Base-by-base conservation (phyloP, 108 stramenopile species). In the Asterionellopsis glacialis region DNA sequence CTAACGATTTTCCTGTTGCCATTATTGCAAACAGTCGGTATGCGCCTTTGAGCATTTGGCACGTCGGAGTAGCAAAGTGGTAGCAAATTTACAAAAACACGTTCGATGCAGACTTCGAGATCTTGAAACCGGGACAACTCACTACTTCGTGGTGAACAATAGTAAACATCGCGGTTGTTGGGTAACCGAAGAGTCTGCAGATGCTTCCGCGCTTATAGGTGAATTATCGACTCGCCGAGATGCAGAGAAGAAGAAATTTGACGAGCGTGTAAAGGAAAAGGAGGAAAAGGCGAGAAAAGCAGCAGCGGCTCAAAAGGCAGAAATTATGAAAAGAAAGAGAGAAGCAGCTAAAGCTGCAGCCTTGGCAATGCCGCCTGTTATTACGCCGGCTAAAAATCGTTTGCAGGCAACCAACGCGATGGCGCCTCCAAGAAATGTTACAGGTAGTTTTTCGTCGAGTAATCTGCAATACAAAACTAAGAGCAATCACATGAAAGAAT, bases 121-220 rank as follows among this genome's bases (percentile, higher is more conserved):
- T 70, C 72, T 69, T 13, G 50, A 43, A 23, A 75, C 75, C 13
- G 86, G 86, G 21, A 42, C 67, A 22, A 57, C 67, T 38, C 75
- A 84, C 21, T 82, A 84, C 51, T 84, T 80, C 44, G 72, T 87
- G 1, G 74, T 82, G 23, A 68, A 81, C 1, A 61, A 59, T 21
- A 57, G 42, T 1, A 80, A 68, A 44, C 55, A 57, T 23, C 74
- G 67, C 45, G 86, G 83, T 7, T 67, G 60, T 41, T 87, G 86
- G 86, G 48, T 70, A 61, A 28, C 61, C 48, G 55, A 61, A 75
- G 26, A 61, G 44, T 43, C 57, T 39, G 21, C 51, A 41, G 53
- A 28, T 11, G 14, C 33, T 24, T 44, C 39, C 25, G 39, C 10
- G 42, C 42, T 59, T 38, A 27, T 63, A 38, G 48, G 39, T 41